Conservation (phyloP, 805 yeast species). For the Sugiyamaella lignohabitans region DNA sequence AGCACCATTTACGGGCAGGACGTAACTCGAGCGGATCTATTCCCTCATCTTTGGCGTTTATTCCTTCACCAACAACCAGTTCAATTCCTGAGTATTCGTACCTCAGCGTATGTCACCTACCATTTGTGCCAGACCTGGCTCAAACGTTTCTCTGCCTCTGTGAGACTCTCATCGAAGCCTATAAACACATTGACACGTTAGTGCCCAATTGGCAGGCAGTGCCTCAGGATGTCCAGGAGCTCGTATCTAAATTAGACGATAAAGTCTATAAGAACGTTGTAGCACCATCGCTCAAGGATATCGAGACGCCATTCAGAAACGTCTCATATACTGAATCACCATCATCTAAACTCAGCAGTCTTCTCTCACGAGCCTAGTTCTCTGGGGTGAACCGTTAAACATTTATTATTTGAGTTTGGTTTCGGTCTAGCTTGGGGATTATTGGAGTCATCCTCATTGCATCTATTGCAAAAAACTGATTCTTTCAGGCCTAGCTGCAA, state of each 20-base stretch:
- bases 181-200: slow-evolving; percentile 14
- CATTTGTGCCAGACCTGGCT: slow-evolving; percentile 25
- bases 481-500: too few relatives aligned
- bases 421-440: too few relatives aligned
- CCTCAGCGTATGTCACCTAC: slow-evolving; percentile 22
- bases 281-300: slow-evolving; percentile 21
- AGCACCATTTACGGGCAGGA: background rate
- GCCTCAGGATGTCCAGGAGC: slow-evolving; percentile 17
- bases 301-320: background rate
- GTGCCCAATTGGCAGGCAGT: slow-evolving; percentile 9
- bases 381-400: background rate
- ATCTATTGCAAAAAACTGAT: too few relatives aligned
- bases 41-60: slow-evolving; percentile 1
- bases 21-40: background rate
- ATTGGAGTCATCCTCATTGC: too few relatives aligned
- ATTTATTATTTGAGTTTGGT: too few relatives aligned
- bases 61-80: slow-evolving; percentile 2
- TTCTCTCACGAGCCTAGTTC: background rate
- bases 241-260: slow-evolving; percentile 22
- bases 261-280: slow-evolving; percentile 17
- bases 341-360: background rate
- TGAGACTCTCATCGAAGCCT: slow-evolving; percentile 21
- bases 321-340: background rate
- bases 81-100: slow-evolving; percentile 14
- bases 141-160: slow-evolving; percentile 25